A percentile compares a stretch with the other conserved stretches of the same genome.
Conservation (phyloP, 495 filamentous ascomycete species). For the Penicillium taxi region DNA sequence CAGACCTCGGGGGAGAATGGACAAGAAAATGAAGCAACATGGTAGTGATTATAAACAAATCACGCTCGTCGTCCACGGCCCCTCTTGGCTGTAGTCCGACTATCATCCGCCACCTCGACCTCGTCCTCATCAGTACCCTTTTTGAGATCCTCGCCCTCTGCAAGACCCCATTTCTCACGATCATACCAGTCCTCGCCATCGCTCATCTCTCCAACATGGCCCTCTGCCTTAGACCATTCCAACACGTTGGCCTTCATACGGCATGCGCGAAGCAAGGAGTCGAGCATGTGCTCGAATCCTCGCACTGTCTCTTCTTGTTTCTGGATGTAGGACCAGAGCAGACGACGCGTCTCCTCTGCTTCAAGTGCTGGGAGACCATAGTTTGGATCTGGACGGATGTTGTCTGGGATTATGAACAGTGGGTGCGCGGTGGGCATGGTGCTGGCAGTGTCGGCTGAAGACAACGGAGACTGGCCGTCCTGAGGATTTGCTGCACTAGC, state of each 20-base stretch:
- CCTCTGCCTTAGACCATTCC: slow-evolving; percentile 85
- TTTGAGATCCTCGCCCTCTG: slow-evolving; percentile 63
- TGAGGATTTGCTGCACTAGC: slow-evolving; percentile 44
- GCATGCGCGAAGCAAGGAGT: slow-evolving; percentile 67
- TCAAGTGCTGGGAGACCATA: slow-evolving; percentile 71
- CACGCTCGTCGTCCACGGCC: slow-evolving; percentile 35
- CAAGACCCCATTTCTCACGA: slow-evolving; percentile 76
- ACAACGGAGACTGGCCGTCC: slow-evolving; percentile 31
- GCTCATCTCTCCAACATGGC: slow-evolving; percentile 74
- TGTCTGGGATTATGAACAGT: slow-evolving; percentile 68
- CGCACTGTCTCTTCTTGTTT: slow-evolving; percentile 94
- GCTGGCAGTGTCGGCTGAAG: slow-evolving; percentile 41
- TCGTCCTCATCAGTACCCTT: slow-evolving; percentile 93
- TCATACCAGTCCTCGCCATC: slow-evolving; percentile 98
- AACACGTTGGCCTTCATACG: slow-evolving; percentile 70
- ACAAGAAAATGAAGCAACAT: neutral
- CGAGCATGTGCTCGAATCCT: slow-evolving; percentile 64
- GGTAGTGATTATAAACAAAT: neutral
- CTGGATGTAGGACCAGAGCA: slow-evolving; percentile 80
- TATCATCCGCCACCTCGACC: slow-evolving; percentile 61
- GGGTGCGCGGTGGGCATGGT: slow-evolving; percentile 62
- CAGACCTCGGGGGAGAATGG: too few species aligned
- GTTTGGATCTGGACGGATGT: slow-evolving; percentile 65
- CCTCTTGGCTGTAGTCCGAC: slow-evolving; percentile 66
- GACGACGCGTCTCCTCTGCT: slow-evolving; percentile 78